Percentiles rank a stretch among this genome's conserved stretches.
phyloP scores from a whole-genome alignment of 2,329 filamentous ascomycete genomes.

The Hymenoscyphus albidus region DNA sequence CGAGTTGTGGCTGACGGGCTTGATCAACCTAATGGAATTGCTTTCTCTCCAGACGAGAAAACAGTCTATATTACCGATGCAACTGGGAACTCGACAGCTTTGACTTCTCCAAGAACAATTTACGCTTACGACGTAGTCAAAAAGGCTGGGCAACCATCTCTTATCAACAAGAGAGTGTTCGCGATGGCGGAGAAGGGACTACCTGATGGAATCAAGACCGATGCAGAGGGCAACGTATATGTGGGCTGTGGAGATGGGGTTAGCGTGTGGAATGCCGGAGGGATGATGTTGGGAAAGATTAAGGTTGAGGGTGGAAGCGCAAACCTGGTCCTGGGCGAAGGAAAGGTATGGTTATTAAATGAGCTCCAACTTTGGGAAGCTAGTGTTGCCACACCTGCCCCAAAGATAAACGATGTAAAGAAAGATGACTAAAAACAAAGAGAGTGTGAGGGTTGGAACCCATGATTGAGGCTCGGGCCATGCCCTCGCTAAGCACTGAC shows the following conservation, averaged over 20 bases:
- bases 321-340: not conserved
- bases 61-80: slow-evolving; percentile 48
- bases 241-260: slow-evolving; percentile 51
- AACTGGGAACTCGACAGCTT: slow-evolving; percentile 33
- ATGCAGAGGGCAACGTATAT: slow-evolving; percentile 51
- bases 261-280: slow-evolving; percentile 48
- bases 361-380: not conserved
- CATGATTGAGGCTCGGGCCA: too few species aligned
- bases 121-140: slow-evolving; percentile 22
- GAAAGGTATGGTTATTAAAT: slow-evolving; percentile 7
- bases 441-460: too few species aligned
- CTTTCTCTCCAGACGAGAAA: slow-evolving; percentile 51
- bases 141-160: slow-evolving; percentile 8
- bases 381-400: not conserved
- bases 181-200: slow-evolving; percentile 50
- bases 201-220: slow-evolving; percentile 55
- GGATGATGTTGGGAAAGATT: slow-evolving; percentile 53
- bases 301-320: slow-evolving; percentile 25
- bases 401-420: not conserved
- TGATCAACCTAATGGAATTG: slow-evolving; percentile 51
- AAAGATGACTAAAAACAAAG: not conserved
- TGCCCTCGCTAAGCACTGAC: too few species aligned
- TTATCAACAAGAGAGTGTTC: slow-evolving; percentile 41
- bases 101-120: slow-evolving; percentile 36
- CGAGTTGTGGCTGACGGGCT: slow-evolving; percentile 55